These are phyloP conservation scores for Collybia sordida DNA, from an alignment of 768 basidiomycete genomes.

Conservation along the genomic window DNA sequence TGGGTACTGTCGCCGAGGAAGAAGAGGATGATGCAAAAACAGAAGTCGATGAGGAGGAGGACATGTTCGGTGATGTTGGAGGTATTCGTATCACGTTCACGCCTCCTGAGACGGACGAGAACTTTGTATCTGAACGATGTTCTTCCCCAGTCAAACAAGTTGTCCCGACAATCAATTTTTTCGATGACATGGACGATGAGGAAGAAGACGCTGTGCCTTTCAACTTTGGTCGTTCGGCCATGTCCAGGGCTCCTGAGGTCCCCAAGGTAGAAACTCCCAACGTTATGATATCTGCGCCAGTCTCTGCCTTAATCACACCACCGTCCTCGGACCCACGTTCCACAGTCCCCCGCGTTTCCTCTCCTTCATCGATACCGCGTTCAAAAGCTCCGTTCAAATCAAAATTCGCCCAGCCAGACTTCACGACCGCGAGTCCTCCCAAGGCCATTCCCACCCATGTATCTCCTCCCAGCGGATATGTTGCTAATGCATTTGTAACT, in stretches of 20 bases:
- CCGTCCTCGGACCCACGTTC: slow-evolving; percentile 32
- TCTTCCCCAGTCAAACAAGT: slow-evolving; percentile 24
- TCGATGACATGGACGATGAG: slow-evolving; percentile 21
- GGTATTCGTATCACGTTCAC: slow-evolving; percentile 78
- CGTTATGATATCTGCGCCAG: slow-evolving; percentile 8
- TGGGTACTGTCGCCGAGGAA: slow-evolving; percentile 43
- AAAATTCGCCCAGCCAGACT: slow-evolving; percentile 26
- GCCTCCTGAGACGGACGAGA: slow-evolving; percentile 48
- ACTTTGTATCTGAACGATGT: slow-evolving; percentile 24
- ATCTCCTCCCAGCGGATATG: slow-evolving; percentile 23
- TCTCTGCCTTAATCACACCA: slow-evolving; percentile 20
- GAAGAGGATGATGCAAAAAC: slow-evolving; percentile 40
- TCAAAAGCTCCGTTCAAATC: slow-evolving; percentile 25
- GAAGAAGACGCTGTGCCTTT: slow-evolving; percentile 9
- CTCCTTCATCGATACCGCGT: slow-evolving; percentile 56
- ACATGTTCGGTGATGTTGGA: slow-evolving; percentile 61
- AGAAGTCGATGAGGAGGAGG: slow-evolving; percentile 38
- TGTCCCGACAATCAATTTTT: slow-evolving; percentile 35
- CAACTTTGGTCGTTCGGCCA: slow-evolving; percentile 11
- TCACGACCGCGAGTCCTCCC: slow-evolving; percentile 31
- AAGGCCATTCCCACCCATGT: slow-evolving; percentile 17
- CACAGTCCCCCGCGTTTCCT: slow-evolving; percentile 19
- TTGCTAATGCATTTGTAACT: slow-evolving; percentile 39
- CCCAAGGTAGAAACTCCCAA: not conserved
- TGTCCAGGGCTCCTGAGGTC: not conserved